These are phyloP conservation scores for Lumnitzera littorea DNA, from an alignment of 345 rosid species.

Conservation along the genomic window DNA sequence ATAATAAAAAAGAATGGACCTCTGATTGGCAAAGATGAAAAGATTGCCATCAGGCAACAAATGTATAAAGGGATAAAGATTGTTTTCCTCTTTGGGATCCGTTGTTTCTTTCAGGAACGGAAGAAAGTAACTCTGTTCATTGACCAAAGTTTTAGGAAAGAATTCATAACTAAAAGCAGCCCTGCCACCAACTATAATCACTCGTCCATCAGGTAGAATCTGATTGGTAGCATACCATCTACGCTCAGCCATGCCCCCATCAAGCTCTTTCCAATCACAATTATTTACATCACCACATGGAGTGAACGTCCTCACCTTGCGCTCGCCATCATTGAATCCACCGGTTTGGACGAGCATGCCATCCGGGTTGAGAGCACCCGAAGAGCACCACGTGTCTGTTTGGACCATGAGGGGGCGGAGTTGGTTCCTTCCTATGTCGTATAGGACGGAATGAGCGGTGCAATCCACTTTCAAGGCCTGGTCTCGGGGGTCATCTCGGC, in stretches of 20 bases:
- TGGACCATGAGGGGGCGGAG: conserved; percentile 50
- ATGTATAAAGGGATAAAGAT: conserved; percentile 78
- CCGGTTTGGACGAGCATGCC: conserved; percentile 79
- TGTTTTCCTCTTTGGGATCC: conserved; percentile 61
- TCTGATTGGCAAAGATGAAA: conserved; percentile 65
- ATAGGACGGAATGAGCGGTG: conserved; percentile 66
- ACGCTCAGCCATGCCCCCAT: conserved; percentile 26
- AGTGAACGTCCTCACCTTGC: conserved; percentile 36
- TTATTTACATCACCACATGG: conserved; percentile 32
- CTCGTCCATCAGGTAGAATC: conserved; percentile 67
- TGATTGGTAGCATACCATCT: conserved; percentile 85
- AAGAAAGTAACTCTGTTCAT: conserved; percentile 20
- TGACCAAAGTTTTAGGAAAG: conserved; percentile 35
- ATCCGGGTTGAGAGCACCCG: conserved; percentile 54
- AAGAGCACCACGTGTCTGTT: conserved; percentile 85
- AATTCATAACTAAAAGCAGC: conserved; percentile 59
- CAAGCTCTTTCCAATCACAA: conserved; percentile 65
- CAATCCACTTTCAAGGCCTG: conserved; percentile 40
- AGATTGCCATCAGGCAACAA: conserved; percentile 69
- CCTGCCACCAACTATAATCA: conserved; percentile 68
- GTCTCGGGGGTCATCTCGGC: conserved; percentile 31
- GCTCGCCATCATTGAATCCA: conserved; percentile 57
- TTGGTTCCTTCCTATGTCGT: conserved; percentile 53
- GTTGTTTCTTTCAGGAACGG: conserved; percentile 61
- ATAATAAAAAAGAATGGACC: conserved; percentile 55